These are phyloP conservation scores for Colletotrichum chrysophilum DNA, from an alignment of 2,329 filamentous ascomycete genomes.

Conservation along the genomic window DNA sequence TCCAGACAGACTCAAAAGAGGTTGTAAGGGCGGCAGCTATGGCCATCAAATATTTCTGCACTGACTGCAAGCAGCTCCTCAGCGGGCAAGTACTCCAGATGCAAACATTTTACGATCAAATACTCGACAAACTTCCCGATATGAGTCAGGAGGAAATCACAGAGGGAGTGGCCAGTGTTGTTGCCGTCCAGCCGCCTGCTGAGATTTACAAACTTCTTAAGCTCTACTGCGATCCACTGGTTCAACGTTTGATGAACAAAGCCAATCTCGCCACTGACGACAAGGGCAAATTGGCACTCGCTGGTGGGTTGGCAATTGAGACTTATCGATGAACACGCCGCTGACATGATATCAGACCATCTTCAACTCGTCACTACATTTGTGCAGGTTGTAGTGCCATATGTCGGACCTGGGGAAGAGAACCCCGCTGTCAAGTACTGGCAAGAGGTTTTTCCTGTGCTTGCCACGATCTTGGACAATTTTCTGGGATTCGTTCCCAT, in stretches of 20 bases:
- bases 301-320: slow-evolving; percentile 58
- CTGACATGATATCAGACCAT: slow-evolving; percentile 66
- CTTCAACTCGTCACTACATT: slow-evolving; percentile 93
- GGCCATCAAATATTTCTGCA: slow-evolving; percentile 96
- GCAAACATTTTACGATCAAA: slow-evolving; percentile 89
- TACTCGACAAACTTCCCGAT: slow-evolving; percentile 84
- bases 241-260: slow-evolving; percentile 83
- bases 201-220: slow-evolving; percentile 88
- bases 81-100: slow-evolving; percentile 84
- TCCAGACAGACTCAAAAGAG: slow-evolving; percentile 86
- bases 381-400: slow-evolving; percentile 77
- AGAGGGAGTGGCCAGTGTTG: slow-evolving; percentile 90
- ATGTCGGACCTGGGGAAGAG: slow-evolving; percentile 72
- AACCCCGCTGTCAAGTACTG: slow-evolving; percentile 97
- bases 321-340: background rate
- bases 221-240: slow-evolving; percentile 89
- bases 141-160: slow-evolving; percentile 95
- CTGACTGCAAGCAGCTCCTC: slow-evolving; percentile 87
- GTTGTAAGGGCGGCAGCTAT: slow-evolving; percentile 91
- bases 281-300: slow-evolving; percentile 82
- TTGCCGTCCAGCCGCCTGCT: slow-evolving; percentile 81
- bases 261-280: slow-evolving; percentile 86
- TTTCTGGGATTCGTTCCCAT: slow-evolving; percentile 89
- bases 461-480: slow-evolving; percentile 85
- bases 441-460: slow-evolving; percentile 87